Percentiles rank a stretch among this genome's conserved stretches.
Conservation (phyloP, 1,284 basidiomycete genomes). For the Tilletia setariae region DNA sequence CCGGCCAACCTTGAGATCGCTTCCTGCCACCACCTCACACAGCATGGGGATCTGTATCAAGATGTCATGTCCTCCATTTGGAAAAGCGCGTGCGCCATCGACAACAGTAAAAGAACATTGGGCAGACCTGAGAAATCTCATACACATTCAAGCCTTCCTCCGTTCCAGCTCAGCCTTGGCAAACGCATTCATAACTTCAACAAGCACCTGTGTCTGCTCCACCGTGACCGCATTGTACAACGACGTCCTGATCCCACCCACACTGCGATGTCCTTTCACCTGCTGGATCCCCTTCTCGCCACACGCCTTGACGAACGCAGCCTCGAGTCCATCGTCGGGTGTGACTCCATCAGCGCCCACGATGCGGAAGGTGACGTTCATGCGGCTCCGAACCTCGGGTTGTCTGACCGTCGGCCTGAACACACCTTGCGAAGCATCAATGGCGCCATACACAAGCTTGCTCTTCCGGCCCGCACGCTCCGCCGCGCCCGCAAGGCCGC, state of each 20-base stretch:
- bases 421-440: slow-evolving; percentile 36
- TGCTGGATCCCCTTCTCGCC: slow-evolving; percentile 38
- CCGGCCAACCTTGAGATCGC: no score
- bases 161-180: slow-evolving; percentile 12
- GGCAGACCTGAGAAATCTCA: no score
- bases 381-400: slow-evolving; percentile 40
- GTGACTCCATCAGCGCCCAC: slow-evolving; percentile 24
- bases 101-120: no score
- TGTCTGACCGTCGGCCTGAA: slow-evolving; percentile 43
- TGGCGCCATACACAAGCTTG: slow-evolving; percentile 38
- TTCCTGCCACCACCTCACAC: no score
- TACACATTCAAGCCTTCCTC: slow-evolving; percentile 6
- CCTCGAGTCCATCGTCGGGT: slow-evolving; percentile 43
- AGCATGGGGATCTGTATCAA: no score
- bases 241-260: slow-evolving; percentile 72
- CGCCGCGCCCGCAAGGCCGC: slow-evolving; percentile 64
- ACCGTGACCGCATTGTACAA: slow-evolving; percentile 92
- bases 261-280: slow-evolving; percentile 43
- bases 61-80: no score
- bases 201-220: slow-evolving; percentile 63
- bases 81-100: no score
- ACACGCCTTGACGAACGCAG: slow-evolving; percentile 41
- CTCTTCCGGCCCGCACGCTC: slow-evolving; percentile 36
- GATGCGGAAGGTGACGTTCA: slow-evolving; percentile 53
- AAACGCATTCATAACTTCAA: slow-evolving; percentile 59